Evolutionary conservation across 1,139 yeast genomes (phyloP).

Genomic region (Scheffersomyces illinoinensis): DNA sequence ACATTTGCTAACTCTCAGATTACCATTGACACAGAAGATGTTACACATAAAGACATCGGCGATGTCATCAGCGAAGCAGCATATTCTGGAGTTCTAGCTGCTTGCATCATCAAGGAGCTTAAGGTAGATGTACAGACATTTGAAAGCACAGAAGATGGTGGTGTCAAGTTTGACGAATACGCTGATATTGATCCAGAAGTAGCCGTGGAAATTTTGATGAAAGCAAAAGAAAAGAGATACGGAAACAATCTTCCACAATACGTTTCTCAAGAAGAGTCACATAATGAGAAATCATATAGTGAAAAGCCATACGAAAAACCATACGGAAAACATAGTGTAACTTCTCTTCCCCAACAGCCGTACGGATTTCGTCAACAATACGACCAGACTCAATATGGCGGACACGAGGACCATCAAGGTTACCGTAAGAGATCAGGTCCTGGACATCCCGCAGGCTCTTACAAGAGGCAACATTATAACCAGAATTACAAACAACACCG

Average conservation of each 20-base stretch:
- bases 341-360: slow-evolving; percentile 8
- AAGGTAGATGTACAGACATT: slow-evolving; percentile 73
- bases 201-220: slow-evolving; percentile 53
- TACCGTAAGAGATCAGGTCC: background rate
- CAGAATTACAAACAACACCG: background rate
- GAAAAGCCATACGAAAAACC: background rate
- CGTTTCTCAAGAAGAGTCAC: slow-evolving; percentile 24
- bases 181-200: slow-evolving; percentile 63
- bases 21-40: slow-evolving; percentile 39
- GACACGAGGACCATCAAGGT: background rate
- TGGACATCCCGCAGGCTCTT: background rate
- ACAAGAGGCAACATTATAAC: background rate
- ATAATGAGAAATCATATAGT: background rate
- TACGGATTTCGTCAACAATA: slow-evolving; percentile 1
- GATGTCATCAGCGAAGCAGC: slow-evolving; percentile 76
- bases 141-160: slow-evolving; percentile 67
- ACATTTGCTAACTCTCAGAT: slow-evolving; percentile 56
- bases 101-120: slow-evolving; percentile 61
- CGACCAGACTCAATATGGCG: background rate
- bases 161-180: slow-evolving; percentile 81
- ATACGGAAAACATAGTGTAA: slow-evolving; percentile 8
- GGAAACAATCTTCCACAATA: slow-evolving; percentile 8
- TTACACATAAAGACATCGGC: slow-evolving; percentile 45
- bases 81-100: slow-evolving; percentile 74
- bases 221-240: slow-evolving; percentile 29